Conservation (phyloP, 257 asterid species). For the Penstemon eatonii region DNA sequence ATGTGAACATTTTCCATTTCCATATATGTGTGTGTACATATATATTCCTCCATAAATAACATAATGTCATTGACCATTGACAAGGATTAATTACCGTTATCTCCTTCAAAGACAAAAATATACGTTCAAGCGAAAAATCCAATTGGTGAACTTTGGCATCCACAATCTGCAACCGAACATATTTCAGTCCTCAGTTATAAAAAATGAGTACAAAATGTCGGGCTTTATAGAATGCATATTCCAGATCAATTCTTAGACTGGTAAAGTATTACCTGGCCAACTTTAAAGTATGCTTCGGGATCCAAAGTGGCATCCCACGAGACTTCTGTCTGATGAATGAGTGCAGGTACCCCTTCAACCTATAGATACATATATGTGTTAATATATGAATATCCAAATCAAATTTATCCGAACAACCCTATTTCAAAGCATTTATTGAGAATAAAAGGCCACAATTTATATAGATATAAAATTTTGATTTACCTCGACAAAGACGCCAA, state of each 20-base stretch:
- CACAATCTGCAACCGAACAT: conserved; percentile 52
- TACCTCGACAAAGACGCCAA: conserved; percentile 96
- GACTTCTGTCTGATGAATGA: conserved; percentile 93
- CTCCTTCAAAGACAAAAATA: conserved; percentile 85
- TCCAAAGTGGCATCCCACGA: conserved; percentile 96
- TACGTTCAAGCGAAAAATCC: conserved; percentile 85
- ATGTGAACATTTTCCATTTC: conserved; percentile 12
- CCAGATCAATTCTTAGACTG: not conserved
- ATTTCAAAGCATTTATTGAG: not conserved
- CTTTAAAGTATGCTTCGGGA: conserved; percentile 76
- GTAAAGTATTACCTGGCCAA: conserved; percentile 69
- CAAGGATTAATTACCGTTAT: conserved; percentile 62
- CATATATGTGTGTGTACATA: not conserved
- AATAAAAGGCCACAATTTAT: not conserved
- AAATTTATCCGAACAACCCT: not conserved
- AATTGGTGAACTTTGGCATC: conserved; percentile 94
- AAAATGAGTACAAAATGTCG: not conserved
- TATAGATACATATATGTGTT: conserved; percentile 30
- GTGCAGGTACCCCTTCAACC: conserved; percentile 94
- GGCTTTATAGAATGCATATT: not conserved
- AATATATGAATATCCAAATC: conserved; percentile 14
- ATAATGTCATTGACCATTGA: conserved; percentile 12
- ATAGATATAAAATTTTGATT: conserved; percentile 18
- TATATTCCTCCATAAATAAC: conserved; percentile 11
- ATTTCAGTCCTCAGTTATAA: conserved; percentile 7